Evolutionary conservation across 1,139 yeast genomes (phyloP), one percentile per base, ranked within the genome.

Genomic region (Blastobotrys capitulatus): DNA sequence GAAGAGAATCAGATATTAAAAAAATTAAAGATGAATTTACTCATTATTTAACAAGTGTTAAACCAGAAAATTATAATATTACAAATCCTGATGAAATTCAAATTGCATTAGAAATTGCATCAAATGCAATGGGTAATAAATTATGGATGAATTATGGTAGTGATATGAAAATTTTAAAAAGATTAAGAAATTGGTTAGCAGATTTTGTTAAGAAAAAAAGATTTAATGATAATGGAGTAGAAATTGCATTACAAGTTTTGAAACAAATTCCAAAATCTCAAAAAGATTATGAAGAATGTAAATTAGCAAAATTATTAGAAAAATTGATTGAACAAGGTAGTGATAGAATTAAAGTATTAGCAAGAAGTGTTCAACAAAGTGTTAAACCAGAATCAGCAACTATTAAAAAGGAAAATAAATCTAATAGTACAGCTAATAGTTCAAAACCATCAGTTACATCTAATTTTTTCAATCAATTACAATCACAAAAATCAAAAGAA

Each of bases 1-100:
- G 86, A 63, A 72, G 73, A 25, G 86, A 19, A 20, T 15, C 15
- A 8, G 20, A 37, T 27, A 20, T 38, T 7, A 13, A 15, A 6
- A 19, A 29, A 7, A 18, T 42, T 34, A 29, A 19, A 12, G 51
- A 51, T 1, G 45, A 40, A 32, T 54, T 51, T 35, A 39, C 46
- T 20, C 42, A 48, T 13, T 34, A 46, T 9, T 42, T 61, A 26
- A 25, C 52, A 12, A 46, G 52, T 10, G 29, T 37, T 36, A 55
- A 55, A 44, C 54, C 54, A 51, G 44, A 50, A 8, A 43, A 48
- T 12, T 57, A 59, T 51, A 63, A 55, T 18, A 35, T 38, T 15
- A 34, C 47, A 7, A 51, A 48, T 15, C 57, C 59, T 7, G 67
- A 63, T 43, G 61, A 62, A 34, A 55, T 63, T 19, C 55, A 59